Evolutionary conservation across 2,329 filamentous ascomycete species (phyloP).

Genomic region (Hypoxylon sp.): DNA sequence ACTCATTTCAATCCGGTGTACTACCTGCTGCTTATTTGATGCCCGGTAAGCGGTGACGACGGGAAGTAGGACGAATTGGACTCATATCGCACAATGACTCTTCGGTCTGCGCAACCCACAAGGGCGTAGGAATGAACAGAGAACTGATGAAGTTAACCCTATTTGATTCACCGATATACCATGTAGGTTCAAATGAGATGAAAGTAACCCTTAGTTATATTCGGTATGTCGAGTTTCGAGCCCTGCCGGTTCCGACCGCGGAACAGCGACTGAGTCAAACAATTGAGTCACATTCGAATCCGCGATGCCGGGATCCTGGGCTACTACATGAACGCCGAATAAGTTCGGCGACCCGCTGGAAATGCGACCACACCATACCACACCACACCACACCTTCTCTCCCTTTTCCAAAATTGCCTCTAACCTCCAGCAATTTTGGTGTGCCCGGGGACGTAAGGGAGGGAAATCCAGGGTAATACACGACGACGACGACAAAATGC

Average conservation of each 20-base stretch:
- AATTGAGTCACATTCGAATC: constrained; percentile 21
- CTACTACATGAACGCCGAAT: constrained; percentile 15
- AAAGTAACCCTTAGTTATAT: not conserved
- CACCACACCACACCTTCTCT: not conserved
- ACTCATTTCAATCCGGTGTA: not conserved
- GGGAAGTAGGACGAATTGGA: not conserved
- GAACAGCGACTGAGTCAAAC: not conserved
- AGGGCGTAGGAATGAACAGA: not conserved
- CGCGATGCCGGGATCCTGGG: constrained; percentile 4
- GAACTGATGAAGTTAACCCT: not conserved
- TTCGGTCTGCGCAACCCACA: not conserved
- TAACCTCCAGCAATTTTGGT: not conserved
- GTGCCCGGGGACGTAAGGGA: not conserved
- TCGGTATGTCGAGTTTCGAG: constrained; percentile 1
- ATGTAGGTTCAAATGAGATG: not conserved
- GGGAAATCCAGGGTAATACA: not conserved
- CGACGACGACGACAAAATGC: constrained; percentile 9
- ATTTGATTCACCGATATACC: not conserved
- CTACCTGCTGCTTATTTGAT: not conserved
- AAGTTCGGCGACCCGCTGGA: constrained; percentile 18
- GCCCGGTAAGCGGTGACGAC: not conserved
- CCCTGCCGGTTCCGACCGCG: constrained; percentile 18
- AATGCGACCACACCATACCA: not conserved
- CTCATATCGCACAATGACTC: not conserved
- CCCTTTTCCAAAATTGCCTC: not conserved